phyloP scores from a whole-genome alignment of 106 monocot genomes.

The Vanilla planifolia region DNA sequence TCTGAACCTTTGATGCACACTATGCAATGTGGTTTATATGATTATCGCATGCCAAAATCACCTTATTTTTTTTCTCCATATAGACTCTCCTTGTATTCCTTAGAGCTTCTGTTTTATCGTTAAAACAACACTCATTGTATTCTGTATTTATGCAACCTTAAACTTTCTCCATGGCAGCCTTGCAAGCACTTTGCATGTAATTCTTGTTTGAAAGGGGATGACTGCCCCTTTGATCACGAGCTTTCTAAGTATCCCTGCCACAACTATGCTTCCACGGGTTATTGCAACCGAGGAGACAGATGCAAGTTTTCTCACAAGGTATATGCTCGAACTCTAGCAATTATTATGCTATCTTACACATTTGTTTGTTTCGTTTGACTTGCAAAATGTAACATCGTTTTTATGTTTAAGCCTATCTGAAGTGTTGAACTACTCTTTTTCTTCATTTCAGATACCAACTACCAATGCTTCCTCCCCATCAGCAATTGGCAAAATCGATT shows the following conservation, averaged over 20 bases:
- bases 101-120: no score
- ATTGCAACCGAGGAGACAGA: constrained; percentile 60
- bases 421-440: background rate
- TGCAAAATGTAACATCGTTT: background rate
- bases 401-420: background rate
- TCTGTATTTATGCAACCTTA: background rate
- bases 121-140: background rate
- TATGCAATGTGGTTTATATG: no score
- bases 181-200: constrained; percentile 62
- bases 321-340: background rate
- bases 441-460: constrained; percentile 25
- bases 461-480: constrained; percentile 20
- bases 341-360: background rate
- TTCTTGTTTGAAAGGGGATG: constrained; percentile 85
- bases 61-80: no score
- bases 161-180: constrained; percentile 43
- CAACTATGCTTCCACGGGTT: constrained; percentile 51
- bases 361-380: background rate
- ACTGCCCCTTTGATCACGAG: constrained; percentile 89
- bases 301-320: constrained; percentile 93
- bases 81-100: no score
- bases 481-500: constrained; percentile 1
- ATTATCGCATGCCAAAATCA: no score
- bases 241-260: constrained; percentile 91
- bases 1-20: no score